Conservation (phyloP, 23 red algal genomes). For the Gracilaria domingensis region DNA sequence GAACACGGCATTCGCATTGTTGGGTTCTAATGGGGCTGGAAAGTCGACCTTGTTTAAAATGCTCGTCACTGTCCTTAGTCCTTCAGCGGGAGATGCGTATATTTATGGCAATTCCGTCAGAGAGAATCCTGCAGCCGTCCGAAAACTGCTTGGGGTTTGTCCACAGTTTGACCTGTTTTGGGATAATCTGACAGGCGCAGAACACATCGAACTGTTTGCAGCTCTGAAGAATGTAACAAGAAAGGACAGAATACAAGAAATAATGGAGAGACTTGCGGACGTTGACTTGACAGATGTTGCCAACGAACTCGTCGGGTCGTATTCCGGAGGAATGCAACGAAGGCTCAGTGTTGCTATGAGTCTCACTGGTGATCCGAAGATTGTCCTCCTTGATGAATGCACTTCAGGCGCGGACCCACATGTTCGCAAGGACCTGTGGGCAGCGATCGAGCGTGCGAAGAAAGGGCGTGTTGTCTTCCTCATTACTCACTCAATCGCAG, state of each 20-base stretch:
- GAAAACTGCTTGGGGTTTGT: conserved; percentile 89
- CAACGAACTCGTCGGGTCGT: conserved; percentile 62
- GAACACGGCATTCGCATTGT: conserved; percentile 79
- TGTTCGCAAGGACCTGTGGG: conserved; percentile 83
- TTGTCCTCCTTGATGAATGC: conserved; percentile 92
- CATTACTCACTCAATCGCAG: conserved; percentile 94
- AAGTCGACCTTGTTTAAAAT: conserved; percentile 97
- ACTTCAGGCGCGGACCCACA: conserved; percentile 88
- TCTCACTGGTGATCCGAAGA: conserved; percentile 90
- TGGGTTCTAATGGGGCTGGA: conserved; percentile 88
- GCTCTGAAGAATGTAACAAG: conserved; percentile 80
- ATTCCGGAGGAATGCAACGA: conserved; percentile 95
- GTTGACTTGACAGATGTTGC: conserved; percentile 73
- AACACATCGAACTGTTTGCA: conserved; percentile 94
- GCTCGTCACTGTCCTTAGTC: conserved; percentile 63
- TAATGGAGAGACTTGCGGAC: conserved; percentile 75
- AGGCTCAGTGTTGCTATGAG: conserved; percentile 87
- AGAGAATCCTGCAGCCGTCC: conserved; percentile 61
- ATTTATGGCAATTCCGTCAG: conserved; percentile 79
- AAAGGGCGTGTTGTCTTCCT: conserved; percentile 83
- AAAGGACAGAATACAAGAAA: conserved; percentile 65
- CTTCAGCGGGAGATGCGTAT: conserved; percentile 78
- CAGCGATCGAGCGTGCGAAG: conserved; percentile 88
- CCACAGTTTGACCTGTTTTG: conserved; percentile 93
- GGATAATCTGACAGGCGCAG: conserved; percentile 82